phyloP scores from a whole-genome alignment of 257 asterid genomes.

The Verbena officinalis region DNA sequence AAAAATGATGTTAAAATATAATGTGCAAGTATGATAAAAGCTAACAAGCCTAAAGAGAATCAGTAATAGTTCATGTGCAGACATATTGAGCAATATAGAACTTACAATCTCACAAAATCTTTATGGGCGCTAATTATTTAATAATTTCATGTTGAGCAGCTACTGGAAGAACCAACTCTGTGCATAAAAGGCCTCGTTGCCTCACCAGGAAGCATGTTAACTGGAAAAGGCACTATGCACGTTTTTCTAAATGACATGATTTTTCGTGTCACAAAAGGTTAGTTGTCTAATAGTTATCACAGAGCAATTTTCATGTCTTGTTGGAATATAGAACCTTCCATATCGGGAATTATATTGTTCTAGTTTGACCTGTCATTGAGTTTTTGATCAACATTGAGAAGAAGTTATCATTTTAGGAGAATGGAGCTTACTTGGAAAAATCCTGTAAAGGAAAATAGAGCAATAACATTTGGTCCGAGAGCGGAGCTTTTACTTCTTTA shows the following conservation, averaged over 20 bases:
- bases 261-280: constrained; percentile 48
- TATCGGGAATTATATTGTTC: neutral
- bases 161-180: constrained; percentile 68
- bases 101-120: neutral
- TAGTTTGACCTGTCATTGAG: neutral
- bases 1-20: neutral
- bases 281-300: neutral
- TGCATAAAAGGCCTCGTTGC: constrained; percentile 55
- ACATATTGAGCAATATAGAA: neutral
- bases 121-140: constrained; percentile 8
- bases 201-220: constrained; percentile 45
- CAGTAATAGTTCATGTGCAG: neutral
- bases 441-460: neutral
- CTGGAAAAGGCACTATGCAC: constrained; percentile 56
- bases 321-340: neutral
- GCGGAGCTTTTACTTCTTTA: neutral
- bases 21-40: neutral
- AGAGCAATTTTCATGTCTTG: neutral
- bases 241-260: constrained; percentile 49
- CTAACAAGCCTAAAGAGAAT: constrained; percentile 6
- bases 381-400: neutral
- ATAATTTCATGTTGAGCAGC: constrained; percentile 50
- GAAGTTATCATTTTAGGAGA: neutral
- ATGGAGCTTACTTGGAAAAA: neutral
- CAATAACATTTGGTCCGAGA: neutral